phyloP scores from a whole-genome alignment of 768 basidiomycete species.

The Leccinum subtestaceum region DNA sequence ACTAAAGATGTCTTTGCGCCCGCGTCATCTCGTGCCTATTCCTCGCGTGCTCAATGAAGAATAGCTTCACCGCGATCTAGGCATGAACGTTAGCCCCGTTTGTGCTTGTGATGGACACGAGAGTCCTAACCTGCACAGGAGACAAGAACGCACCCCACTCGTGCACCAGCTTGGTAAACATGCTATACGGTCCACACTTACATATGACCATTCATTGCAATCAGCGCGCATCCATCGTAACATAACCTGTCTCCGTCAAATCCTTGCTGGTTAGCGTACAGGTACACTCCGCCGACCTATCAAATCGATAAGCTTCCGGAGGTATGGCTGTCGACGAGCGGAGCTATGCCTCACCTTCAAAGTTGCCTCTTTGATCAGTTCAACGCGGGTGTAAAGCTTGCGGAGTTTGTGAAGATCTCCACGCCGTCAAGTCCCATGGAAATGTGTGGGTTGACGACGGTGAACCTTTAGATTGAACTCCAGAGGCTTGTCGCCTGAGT shows the following conservation, averaged over 20 bases:
- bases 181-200: constrained; percentile 98
- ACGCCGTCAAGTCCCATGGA: constrained; percentile 98
- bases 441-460: constrained; percentile 64
- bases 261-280: constrained; percentile 98
- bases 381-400: constrained; percentile 86
- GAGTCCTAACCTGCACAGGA: constrained; percentile 68
- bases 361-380: constrained; percentile 96
- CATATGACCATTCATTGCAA: constrained; percentile 91
- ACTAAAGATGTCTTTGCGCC: too few relatives aligned
- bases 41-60: constrained; percentile 95
- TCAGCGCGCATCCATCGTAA: constrained; percentile 96
- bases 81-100: not conserved
- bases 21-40: constrained; percentile 97
- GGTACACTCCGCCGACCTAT: constrained; percentile 92
- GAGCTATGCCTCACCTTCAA: constrained; percentile 58
- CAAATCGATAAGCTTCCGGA: not conserved
- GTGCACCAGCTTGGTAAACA: constrained; percentile 91
- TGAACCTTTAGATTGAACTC: too few relatives aligned
- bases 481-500: too few relatives aligned
- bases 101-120: not conserved
- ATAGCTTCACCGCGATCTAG: constrained; percentile 89
- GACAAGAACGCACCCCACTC: constrained; percentile 90
- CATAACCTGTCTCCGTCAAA: constrained; percentile 98
- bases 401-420: constrained; percentile 98
- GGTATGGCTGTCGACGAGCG: not conserved